Conservation (phyloP, 768 basidiomycete genomes). For the Podaxis sp. region DNA sequence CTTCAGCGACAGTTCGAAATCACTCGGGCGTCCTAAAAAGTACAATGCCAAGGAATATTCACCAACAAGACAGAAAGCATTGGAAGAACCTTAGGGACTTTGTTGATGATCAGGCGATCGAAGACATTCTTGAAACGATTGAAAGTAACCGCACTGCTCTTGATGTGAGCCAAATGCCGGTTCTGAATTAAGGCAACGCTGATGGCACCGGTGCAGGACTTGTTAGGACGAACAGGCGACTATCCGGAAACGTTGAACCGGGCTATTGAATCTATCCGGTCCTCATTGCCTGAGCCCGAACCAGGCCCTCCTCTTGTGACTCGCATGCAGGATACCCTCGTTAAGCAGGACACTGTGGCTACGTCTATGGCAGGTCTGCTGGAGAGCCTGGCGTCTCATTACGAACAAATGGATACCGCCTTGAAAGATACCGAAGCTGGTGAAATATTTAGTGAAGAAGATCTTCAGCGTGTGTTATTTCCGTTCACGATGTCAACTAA, state of each 20-base stretch:
- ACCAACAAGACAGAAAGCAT: conserved; percentile 43
- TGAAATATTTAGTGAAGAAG: conserved; percentile 63
- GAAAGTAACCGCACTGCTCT: conserved; percentile 66
- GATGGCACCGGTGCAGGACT: conserved; percentile 41
- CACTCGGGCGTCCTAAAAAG: conserved; percentile 8
- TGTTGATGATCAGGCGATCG: conserved; percentile 80
- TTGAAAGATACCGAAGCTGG: conserved; percentile 69
- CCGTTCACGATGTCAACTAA: neutral
- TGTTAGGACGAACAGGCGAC: conserved; percentile 59
- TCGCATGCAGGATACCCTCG: conserved; percentile 47
- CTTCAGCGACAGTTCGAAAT: conserved; percentile 29
- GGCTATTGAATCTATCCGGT: conserved; percentile 55
- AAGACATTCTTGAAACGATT: conserved; percentile 70
- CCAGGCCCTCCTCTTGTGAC: conserved; percentile 20
- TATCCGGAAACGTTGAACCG: conserved; percentile 62
- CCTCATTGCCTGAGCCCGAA: conserved; percentile 40
- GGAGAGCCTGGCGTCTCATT: conserved; percentile 72
- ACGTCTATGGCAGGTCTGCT: conserved; percentile 71
- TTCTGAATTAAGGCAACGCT: neutral
- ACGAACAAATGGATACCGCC: conserved; percentile 72
- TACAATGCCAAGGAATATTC: neutral
- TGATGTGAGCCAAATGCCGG: conserved; percentile 48
- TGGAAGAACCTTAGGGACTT: conserved; percentile 89
- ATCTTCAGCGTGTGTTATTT: conserved; percentile 53
- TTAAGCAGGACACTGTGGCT: conserved; percentile 54